These are phyloP conservation scores for Russula brevipes DNA, from an alignment of 768 basidiomycete genomes.

Conservation along the genomic window DNA sequence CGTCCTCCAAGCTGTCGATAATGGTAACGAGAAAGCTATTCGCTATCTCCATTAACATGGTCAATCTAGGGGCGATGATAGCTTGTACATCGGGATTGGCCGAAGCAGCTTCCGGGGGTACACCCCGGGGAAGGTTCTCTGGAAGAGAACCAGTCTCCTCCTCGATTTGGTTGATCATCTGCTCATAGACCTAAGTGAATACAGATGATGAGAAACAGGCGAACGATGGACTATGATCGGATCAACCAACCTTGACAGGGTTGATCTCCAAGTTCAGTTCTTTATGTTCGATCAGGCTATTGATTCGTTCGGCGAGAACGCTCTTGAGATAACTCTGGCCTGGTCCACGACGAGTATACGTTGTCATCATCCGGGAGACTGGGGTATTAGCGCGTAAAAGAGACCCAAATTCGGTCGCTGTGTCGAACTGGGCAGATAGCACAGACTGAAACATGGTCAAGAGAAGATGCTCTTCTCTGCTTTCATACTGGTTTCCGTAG, in stretches of 20 bases:
- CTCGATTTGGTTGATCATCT: constrained; percentile 99
- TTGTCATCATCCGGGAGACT: constrained; percentile 99
- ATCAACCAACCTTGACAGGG: constrained; percentile 75
- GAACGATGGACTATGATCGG: neutral
- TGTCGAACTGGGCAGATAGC: constrained; percentile 97
- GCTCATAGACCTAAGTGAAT: constrained; percentile 84
- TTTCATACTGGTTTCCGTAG: constrained; percentile 99
- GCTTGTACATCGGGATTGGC: constrained; percentile 95
- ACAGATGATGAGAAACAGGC: constrained; percentile 3
- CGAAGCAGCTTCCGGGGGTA: constrained; percentile 90
- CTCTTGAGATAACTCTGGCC: constrained; percentile 98
- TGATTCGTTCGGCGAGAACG: constrained; percentile 95
- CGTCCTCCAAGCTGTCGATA: constrained; percentile 97
- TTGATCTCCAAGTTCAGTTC: constrained; percentile 99
- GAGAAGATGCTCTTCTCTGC: constrained; percentile 94
- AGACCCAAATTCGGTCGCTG: constrained; percentile 98
- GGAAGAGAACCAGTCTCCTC: constrained; percentile 94
- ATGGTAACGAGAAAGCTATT: constrained; percentile 97
- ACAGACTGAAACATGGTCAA: constrained; percentile 99
- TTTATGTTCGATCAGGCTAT: constrained; percentile 98
- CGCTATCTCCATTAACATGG: constrained; percentile 99
- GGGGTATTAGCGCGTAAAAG: constrained; percentile 97
- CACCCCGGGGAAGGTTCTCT: constrained; percentile 85
- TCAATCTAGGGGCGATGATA: constrained; percentile 93
- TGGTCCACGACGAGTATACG: constrained; percentile 96